A percentile compares a stretch with the other conserved stretches of the same genome.
Evolutionary conservation across 1,139 yeast species (phyloP).

Genomic region (Geotrichum citri-aurantii): DNA sequence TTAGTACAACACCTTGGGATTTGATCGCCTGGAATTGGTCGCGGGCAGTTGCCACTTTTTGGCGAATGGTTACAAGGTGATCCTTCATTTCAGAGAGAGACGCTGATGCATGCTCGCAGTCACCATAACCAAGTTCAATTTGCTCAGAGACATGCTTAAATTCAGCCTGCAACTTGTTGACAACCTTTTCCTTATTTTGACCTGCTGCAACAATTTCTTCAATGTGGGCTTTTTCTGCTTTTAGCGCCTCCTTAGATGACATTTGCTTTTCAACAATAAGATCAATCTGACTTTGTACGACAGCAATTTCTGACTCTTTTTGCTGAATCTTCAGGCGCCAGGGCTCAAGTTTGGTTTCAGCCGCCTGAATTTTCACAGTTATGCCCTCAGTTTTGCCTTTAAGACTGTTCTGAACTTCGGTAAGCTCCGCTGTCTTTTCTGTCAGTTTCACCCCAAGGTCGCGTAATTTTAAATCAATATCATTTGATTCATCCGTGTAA

Average conservation of each 20-base stretch:
- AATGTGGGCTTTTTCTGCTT: slow-evolving; percentile 45
- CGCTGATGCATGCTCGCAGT: slow-evolving; percentile 46
- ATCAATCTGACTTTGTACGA: slow-evolving; percentile 60
- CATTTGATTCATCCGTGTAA: slow-evolving; percentile 41
- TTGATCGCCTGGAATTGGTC: slow-evolving; percentile 51
- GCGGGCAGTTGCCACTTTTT: slow-evolving; percentile 60
- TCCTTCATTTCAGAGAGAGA: slow-evolving; percentile 50
- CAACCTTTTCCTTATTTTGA: slow-evolving; percentile 45
- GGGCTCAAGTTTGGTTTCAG: slow-evolving; percentile 71
- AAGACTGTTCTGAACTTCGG: slow-evolving; percentile 57
- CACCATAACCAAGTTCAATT: slow-evolving; percentile 52
- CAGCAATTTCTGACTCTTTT: slow-evolving; percentile 59
- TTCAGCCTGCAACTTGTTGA: slow-evolving; percentile 41
- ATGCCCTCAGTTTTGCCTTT: slow-evolving; percentile 70
- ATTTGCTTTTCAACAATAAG: slow-evolving; percentile 50
- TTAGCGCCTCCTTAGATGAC: slow-evolving; percentile 43
- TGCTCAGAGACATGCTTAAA: slow-evolving; percentile 49
- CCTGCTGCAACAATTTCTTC: slow-evolving; percentile 51
- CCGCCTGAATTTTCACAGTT: slow-evolving; percentile 54
- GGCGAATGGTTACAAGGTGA: slow-evolving; percentile 51
- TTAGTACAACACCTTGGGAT: slow-evolving; percentile 67
- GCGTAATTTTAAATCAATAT: slow-evolving; percentile 35
- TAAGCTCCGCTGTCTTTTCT: slow-evolving; percentile 51
- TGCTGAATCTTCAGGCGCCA: slow-evolving; percentile 68
- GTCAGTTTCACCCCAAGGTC: slow-evolving; percentile 44